Evolutionary conservation across 2,329 filamentous ascomycete genomes (phyloP).

Genomic region (Colletotrichum sp.): DNA sequence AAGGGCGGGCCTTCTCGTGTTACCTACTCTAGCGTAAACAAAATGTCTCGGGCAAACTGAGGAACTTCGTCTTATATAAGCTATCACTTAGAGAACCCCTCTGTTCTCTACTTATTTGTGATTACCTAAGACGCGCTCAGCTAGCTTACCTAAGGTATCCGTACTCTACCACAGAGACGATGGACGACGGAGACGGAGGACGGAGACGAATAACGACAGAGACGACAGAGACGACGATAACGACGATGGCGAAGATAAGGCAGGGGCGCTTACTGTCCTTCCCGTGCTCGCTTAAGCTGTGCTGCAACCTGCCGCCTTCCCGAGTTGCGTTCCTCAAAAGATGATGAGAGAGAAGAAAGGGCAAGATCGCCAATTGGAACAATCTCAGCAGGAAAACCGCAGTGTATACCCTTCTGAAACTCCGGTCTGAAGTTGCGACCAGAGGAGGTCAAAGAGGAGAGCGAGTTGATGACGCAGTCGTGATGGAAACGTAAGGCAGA

Average conservation of each 20-base stretch:
- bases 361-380: background rate
- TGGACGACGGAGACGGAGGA: no score
- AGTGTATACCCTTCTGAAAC: background rate
- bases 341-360: background rate
- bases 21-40: no score
- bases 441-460: background rate
- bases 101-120: no score
- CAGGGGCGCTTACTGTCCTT: background rate
- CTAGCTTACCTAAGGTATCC: no score
- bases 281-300: background rate
- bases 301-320: background rate
- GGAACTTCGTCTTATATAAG: no score
- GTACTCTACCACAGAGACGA: no score
- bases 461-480: slow-evolving; percentile 12
- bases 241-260: no score
- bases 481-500: slow-evolving; percentile 6
- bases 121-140: no score
- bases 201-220: no score
- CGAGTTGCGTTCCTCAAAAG: background rate
- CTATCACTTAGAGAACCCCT: no score
- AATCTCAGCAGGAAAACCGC: background rate
- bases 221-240: no score
- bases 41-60: no score
- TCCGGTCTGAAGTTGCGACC: background rate
- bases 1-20: background rate